phyloP scores from a whole-genome alignment of 352 stramenopile genomes.

The Phytophthora foliorum region DNA sequence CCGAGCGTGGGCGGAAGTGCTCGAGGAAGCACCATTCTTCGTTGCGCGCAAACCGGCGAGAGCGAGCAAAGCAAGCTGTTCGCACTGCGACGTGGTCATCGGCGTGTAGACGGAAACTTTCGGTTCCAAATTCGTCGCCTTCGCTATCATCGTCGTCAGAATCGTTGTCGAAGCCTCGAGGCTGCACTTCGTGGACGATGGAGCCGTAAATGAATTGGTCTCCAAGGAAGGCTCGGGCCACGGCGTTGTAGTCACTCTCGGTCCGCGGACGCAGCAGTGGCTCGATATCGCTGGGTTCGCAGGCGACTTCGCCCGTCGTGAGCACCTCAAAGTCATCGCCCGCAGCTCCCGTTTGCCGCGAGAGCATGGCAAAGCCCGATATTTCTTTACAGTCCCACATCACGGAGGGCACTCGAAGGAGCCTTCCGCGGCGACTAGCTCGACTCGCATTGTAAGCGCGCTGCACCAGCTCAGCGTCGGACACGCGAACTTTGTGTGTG shows the following conservation, averaged over 20 bases:
- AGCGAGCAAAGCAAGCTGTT: conserved; percentile 49
- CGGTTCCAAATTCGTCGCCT: background rate
- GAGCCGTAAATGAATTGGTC: conserved; percentile 68
- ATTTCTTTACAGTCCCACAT: conserved; percentile 51
- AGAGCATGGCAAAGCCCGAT: conserved; percentile 39
- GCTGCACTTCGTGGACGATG: conserved; percentile 50
- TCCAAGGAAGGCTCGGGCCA: conserved; percentile 33
- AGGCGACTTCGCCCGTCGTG: conserved; percentile 46
- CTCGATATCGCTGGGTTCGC: conserved; percentile 39
- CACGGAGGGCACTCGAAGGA: conserved; percentile 31
- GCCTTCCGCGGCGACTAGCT: conserved; percentile 25
- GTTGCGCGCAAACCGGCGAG: conserved; percentile 44
- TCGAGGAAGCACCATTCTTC: conserved; percentile 66
- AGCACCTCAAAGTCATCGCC: conserved; percentile 44
- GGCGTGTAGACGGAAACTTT: conserved; percentile 13
- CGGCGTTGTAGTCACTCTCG: conserved; percentile 48
- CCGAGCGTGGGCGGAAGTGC: conserved; percentile 34
- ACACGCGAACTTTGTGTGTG: conserved; percentile 38
- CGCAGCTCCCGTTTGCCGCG: conserved; percentile 17
- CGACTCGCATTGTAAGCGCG: conserved; percentile 34
- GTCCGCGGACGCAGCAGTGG: conserved; percentile 33
- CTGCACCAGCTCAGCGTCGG: conserved; percentile 42
- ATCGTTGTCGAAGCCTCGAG: conserved; percentile 22
- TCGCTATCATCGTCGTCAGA: conserved; percentile 10
- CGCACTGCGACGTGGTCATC: conserved; percentile 50